A percentile compares a stretch with the other conserved stretches of the same genome.
These are phyloP conservation scores for Stemphylium beticola DNA, from an alignment of 2,329 filamentous ascomycete genomes.

Conservation along the genomic window DNA sequence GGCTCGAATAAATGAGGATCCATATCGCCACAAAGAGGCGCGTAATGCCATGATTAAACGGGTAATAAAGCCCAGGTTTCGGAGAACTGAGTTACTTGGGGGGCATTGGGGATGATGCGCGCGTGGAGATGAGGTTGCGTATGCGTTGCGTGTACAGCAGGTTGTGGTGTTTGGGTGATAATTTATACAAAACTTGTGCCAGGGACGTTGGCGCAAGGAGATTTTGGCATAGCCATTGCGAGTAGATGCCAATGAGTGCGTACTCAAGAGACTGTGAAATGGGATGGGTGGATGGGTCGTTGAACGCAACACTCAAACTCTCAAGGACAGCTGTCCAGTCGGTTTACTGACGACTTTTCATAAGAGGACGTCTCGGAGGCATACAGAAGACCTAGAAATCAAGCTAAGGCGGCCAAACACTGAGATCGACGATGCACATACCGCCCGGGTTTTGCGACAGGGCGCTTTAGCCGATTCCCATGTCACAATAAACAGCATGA, in stretches of 20 bases:
- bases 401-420: background rate
- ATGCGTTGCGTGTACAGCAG: background rate
- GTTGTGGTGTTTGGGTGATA: background rate
- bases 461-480: background rate
- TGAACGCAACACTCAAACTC: too few species aligned
- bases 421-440: background rate
- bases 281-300: too few species aligned
- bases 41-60: background rate
- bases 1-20: conserved; percentile 12
- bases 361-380: too few species aligned
- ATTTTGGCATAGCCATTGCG: background rate
- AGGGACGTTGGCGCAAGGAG: background rate
- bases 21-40: conserved; percentile 7
- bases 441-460: background rate
- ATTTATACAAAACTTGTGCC: conserved; percentile 1
- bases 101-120: background rate
- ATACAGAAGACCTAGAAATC: background rate
- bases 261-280: background rate
- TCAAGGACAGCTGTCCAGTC: too few species aligned
- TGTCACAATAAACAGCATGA: background rate
- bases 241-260: background rate
- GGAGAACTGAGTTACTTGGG: conserved; percentile 2
- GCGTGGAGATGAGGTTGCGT: background rate
- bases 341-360: too few species aligned
- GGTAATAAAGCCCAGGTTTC: background rate